These are phyloP conservation scores for Anacardium occidentale DNA, from an alignment of 345 rosid species.

Conservation along the genomic window DNA sequence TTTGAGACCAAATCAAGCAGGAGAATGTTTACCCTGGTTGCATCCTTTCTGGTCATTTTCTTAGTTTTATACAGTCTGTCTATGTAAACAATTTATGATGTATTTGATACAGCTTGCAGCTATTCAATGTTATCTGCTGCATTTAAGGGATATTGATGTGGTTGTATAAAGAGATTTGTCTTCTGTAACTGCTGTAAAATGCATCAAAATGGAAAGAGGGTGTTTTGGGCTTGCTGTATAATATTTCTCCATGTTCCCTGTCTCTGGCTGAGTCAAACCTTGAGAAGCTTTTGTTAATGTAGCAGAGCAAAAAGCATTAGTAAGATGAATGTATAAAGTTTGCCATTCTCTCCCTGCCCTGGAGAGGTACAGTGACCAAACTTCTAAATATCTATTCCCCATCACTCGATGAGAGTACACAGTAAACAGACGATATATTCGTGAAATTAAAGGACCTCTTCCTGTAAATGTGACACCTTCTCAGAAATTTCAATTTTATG, in stretches of 20 bases:
- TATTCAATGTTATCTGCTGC: constrained; percentile 22
- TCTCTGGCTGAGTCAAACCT: constrained; percentile 1
- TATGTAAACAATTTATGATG: constrained; percentile 37
- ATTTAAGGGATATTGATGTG: constrained; percentile 24
- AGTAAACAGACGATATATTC: too few relatives aligned
- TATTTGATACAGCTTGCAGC: constrained; percentile 15
- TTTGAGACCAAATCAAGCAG: constrained; percentile 94
- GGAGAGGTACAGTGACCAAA: not conserved
- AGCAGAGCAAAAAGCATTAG: too few relatives aligned
- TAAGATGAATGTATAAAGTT: not conserved
- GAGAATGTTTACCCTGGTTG: constrained; percentile 84
- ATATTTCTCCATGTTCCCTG: not conserved
- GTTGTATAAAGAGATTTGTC: constrained; percentile 33
- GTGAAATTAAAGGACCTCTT: not conserved
- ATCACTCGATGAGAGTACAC: not conserved
- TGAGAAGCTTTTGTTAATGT: not conserved
- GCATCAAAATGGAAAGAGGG: not conserved
- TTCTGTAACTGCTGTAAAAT: constrained; percentile 11
- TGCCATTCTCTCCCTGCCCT: not conserved
- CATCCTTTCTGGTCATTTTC: constrained; percentile 80
- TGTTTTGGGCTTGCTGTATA: not conserved
- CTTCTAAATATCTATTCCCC: not conserved
- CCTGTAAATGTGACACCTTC: not conserved
- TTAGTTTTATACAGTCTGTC: constrained; percentile 80
- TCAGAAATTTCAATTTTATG: constrained; percentile 6